Evolutionary conservation across 2,329 filamentous ascomycete genomes (phyloP).

Genomic region (Colletotrichum abscissum): DNA sequence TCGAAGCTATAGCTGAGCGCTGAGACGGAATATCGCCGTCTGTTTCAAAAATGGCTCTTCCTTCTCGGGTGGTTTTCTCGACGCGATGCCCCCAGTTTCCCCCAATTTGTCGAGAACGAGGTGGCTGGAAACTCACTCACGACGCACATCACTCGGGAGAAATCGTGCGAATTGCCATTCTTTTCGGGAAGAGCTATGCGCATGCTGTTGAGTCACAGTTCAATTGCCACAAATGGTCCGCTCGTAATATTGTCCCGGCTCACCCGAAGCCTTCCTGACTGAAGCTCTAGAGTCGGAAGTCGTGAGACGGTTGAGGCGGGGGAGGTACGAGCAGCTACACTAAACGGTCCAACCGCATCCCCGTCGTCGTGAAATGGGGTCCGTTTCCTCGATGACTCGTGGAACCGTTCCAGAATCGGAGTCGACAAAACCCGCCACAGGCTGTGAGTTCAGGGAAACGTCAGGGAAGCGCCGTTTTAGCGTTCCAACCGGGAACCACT

Average conservation of each 20-base stretch:
- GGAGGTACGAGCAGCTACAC: not conserved
- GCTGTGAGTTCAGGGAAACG: constrained; percentile 18
- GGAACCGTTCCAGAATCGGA: constrained; percentile 33
- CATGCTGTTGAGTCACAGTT: not conserved
- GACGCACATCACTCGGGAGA: not conserved
- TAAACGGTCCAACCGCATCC: not conserved
- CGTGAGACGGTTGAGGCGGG: not conserved
- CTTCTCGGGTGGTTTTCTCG: not conserved
- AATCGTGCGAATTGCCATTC: not conserved
- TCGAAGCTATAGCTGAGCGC: not conserved
- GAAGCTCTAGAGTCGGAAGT: not conserved
- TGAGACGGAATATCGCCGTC: not conserved
- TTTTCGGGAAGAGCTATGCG: not conserved
- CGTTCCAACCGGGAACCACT: not conserved
- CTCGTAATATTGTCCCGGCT: not conserved
- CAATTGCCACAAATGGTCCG: not conserved
- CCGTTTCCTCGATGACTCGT: constrained; percentile 30
- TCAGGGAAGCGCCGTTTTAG: not conserved
- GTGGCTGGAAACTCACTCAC: not conserved
- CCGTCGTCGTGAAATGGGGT: constrained; percentile 3
- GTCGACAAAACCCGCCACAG: constrained; percentile 14
- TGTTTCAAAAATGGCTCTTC: not conserved
- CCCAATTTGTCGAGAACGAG: not conserved
- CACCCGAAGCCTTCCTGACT: not conserved
- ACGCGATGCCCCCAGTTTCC: not conserved